phyloP scores from a whole-genome alignment of 768 basidiomycete genomes.

The Boletus rubescentipes region DNA sequence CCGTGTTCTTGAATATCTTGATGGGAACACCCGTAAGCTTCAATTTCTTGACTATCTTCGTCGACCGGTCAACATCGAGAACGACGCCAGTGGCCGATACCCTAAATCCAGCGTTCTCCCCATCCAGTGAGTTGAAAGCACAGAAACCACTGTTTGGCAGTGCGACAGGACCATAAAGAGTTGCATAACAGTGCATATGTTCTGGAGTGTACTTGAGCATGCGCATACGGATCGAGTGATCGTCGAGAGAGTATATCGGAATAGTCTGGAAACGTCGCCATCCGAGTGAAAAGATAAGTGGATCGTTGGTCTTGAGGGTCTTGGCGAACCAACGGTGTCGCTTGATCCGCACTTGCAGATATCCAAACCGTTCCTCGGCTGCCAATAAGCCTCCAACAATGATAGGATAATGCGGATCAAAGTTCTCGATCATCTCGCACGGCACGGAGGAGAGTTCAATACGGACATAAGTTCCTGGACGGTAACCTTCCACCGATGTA shows the following conservation, averaged over 20 bases:
- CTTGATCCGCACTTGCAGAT: slow-evolving; percentile 93
- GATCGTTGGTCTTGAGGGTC: slow-evolving; percentile 96
- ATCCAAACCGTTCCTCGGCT: slow-evolving; percentile 90
- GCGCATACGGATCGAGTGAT: slow-evolving; percentile 97
- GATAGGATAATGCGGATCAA: slow-evolving; percentile 89
- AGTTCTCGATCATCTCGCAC: slow-evolving; percentile 89
- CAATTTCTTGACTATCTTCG: slow-evolving; percentile 97
- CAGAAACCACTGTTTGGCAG: slow-evolving; percentile 96
- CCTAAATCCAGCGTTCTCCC: slow-evolving; percentile 74
- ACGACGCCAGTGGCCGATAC: slow-evolving; percentile 94
- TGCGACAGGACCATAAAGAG: slow-evolving; percentile 92
- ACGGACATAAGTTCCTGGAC: slow-evolving; percentile 90
- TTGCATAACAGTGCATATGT: slow-evolving; percentile 99
- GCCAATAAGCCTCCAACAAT: slow-evolving; percentile 89
- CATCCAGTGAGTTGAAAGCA: slow-evolving; percentile 83
- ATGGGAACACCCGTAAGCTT: slow-evolving; percentile 94
- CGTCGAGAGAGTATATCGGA: slow-evolving; percentile 95
- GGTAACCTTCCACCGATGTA: slow-evolving; percentile 84
- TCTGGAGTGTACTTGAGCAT: slow-evolving; percentile 99
- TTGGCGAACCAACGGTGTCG: slow-evolving; percentile 90
- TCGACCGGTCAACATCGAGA: slow-evolving; percentile 86
- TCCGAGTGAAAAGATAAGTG: slow-evolving; percentile 93
- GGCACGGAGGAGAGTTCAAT: slow-evolving; percentile 85
- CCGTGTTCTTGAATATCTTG: slow-evolving; percentile 99
- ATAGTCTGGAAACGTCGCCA: slow-evolving; percentile 96